phyloP scores from a whole-genome alignment of 371 early-diverging fungal genomes.

The Mortierella sp. region DNA sequence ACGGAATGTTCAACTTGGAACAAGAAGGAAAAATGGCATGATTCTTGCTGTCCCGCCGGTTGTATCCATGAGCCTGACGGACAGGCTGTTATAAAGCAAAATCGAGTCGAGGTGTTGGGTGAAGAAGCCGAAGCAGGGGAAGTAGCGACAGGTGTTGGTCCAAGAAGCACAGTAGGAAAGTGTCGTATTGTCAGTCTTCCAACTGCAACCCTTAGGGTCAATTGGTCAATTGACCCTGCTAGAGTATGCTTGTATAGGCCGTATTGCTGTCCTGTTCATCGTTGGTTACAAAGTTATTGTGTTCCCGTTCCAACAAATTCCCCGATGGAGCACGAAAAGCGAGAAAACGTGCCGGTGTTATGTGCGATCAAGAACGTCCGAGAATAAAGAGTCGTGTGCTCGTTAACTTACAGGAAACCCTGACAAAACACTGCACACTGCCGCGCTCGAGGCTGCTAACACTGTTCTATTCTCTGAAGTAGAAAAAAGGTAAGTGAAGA shows the following conservation, averaged over 20 bases:
- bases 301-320: neutral
- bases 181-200: neutral
- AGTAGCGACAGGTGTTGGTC: neutral
- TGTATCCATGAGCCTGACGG: neutral
- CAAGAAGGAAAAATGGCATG: neutral
- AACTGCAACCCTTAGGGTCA: neutral
- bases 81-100: neutral
- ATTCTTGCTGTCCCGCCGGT: conserved; percentile 5
- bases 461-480: conserved; percentile 68
- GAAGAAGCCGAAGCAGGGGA: neutral
- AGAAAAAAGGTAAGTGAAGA: neutral
- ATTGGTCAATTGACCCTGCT: neutral
- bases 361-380: neutral
- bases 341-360: neutral
- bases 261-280: neutral
- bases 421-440: conserved; percentile 68
- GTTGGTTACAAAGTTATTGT: neutral
- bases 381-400: neutral
- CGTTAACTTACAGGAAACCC: conserved; percentile 70
- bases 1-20: conserved; percentile 1
- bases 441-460: conserved; percentile 75
- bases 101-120: neutral
- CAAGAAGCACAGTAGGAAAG: neutral
- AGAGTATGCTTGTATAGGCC: neutral
- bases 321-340: conserved; percentile 1